A percentile compares a stretch with the other conserved stretches of the same genome.
These are phyloP conservation scores for Hericium erinaceus DNA, from an alignment of 768 basidiomycete genomes.

Conservation along the genomic window DNA sequence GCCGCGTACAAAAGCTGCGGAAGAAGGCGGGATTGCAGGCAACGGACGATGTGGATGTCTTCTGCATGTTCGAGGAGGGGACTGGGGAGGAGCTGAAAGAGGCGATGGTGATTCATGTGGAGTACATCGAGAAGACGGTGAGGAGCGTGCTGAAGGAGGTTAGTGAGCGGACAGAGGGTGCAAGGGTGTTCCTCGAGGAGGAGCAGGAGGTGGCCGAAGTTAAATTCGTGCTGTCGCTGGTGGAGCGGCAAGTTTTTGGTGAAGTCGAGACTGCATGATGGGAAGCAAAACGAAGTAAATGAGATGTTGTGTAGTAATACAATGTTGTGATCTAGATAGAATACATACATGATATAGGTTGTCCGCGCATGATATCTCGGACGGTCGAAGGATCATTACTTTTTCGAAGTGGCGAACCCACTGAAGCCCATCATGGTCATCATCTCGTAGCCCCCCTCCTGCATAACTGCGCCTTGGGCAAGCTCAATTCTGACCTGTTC, in stretches of 20 bases:
- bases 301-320: constrained; percentile 22
- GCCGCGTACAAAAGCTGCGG: constrained; percentile 88
- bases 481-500: constrained; percentile 62
- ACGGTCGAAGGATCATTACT: constrained; percentile 29
- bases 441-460: constrained; percentile 56
- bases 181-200: constrained; percentile 63
- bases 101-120: constrained; percentile 58
- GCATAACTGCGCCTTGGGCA: constrained; percentile 36
- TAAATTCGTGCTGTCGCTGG: constrained; percentile 66
- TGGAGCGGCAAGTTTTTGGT: constrained; percentile 31
- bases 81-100: constrained; percentile 51
- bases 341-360: background rate
- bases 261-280: background rate
- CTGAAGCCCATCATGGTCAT: constrained; percentile 84
- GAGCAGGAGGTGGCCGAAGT: constrained; percentile 80
- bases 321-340: constrained; percentile 21
- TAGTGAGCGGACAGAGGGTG: constrained; percentile 38
- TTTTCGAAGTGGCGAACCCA: constrained; percentile 83
- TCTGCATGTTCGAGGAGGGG: constrained; percentile 71
- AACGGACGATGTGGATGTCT: constrained; percentile 87
- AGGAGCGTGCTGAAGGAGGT: constrained; percentile 60
- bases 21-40: constrained; percentile 95
- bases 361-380: too few relatives aligned
- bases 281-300: constrained; percentile 1
- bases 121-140: constrained; percentile 65